Conservation (phyloP, 2,329 filamentous ascomycete genomes). For the Apiospora kogelbergensis region DNA sequence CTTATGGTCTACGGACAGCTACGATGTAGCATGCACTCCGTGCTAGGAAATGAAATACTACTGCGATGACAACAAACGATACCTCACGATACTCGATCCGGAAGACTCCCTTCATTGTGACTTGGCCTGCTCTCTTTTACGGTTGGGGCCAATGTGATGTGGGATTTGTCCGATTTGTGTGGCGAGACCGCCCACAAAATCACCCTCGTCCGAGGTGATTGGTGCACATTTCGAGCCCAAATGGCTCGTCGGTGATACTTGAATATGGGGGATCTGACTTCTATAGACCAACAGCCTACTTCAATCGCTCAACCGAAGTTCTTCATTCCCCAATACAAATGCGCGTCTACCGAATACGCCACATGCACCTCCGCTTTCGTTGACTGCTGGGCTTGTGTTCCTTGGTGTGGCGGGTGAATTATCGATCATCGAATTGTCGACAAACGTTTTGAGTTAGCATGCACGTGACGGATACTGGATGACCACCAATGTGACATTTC, state of each 20-base stretch:
- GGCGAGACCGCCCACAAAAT: not conserved
- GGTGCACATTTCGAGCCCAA: not conserved
- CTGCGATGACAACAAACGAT: conserved; percentile 8
- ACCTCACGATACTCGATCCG: not conserved
- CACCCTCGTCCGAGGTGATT: not conserved
- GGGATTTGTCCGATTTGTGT: not conserved
- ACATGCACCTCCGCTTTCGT: not conserved
- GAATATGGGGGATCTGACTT: not conserved
- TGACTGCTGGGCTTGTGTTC: not conserved
- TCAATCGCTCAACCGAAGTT: not conserved
- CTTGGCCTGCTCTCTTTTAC: not conserved
- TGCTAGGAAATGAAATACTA: conserved; percentile 11
- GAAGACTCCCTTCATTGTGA: not conserved
- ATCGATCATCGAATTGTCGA: not conserved
- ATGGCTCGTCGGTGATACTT: not conserved
- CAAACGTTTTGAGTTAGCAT: too few species aligned
- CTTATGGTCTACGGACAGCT: conserved; percentile 7
- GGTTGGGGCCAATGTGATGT: not conserved
- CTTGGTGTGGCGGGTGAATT: not conserved
- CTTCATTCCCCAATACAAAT: not conserved
- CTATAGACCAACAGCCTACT: not conserved
- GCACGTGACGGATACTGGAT: too few species aligned
- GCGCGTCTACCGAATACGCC: not conserved
- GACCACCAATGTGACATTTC: not conserved
- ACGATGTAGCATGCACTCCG: conserved; percentile 7